Evolutionary conservation across 2,329 filamentous ascomycete species (phyloP).

Genomic region (Zasmidium citrigriseum): DNA sequence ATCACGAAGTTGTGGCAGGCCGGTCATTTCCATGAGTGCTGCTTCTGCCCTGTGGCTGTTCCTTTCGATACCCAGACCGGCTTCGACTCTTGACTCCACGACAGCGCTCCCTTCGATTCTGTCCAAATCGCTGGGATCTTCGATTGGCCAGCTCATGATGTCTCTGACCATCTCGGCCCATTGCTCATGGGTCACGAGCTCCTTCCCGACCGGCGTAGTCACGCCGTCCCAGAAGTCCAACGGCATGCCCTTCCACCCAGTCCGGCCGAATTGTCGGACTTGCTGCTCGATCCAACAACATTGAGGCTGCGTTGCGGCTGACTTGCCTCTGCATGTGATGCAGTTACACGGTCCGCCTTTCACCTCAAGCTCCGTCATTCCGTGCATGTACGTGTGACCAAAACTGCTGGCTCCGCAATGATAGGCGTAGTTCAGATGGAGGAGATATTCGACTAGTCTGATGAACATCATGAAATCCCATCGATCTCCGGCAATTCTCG

Average conservation of each 20-base stretch:
- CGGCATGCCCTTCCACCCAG: neutral
- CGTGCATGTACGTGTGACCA: no score
- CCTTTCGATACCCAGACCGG: no score
- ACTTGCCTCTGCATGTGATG: no score
- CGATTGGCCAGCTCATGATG: neutral
- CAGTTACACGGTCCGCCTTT: no score
- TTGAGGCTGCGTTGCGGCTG: no score
- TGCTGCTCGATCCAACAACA: no score
- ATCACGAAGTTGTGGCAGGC: no score
- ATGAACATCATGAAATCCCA: neutral
- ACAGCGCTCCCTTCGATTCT: neutral
- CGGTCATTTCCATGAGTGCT: no score
- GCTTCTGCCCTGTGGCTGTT: no score
- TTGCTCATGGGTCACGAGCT: neutral
- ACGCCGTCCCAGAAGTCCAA: neutral
- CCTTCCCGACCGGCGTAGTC: neutral
- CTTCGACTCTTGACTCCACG: no score
- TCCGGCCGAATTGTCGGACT: no score
- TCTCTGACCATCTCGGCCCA: neutral
- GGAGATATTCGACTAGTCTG: neutral
- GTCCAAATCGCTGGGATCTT: neutral
- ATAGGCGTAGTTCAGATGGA: neutral
- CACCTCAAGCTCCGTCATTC: no score
- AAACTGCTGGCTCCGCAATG: neutral
- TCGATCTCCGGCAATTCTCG: neutral